A percentile compares a stretch with the other conserved stretches of the same genome.
Evolutionary conservation across 73 alveolate genomes (phyloP).

Genomic region (Urostyla sp.): DNA sequence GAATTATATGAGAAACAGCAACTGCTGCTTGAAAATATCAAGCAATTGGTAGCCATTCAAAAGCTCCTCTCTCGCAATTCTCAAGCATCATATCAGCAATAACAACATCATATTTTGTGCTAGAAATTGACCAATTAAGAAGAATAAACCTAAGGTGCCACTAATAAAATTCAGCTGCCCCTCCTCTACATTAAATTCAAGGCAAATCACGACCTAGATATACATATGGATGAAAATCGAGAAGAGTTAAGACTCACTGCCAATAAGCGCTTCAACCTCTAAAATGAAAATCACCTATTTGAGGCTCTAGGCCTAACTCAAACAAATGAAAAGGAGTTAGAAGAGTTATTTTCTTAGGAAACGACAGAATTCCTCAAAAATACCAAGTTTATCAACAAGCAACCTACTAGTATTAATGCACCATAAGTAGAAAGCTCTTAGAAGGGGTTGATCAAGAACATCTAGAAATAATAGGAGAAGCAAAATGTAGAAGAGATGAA

Average conservation of each 20-base stretch:
- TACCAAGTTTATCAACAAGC: background rate
- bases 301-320: slow-evolving; percentile 14
- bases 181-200: background rate
- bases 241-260: background rate
- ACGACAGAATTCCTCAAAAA: slow-evolving; percentile 1
- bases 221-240: background rate
- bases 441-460: no score
- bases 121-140: background rate
- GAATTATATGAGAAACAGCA: background rate
- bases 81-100: background rate
- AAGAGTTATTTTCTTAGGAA: background rate
- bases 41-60: background rate
- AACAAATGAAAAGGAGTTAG: background rate
- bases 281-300: slow-evolving; percentile 32
- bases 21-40: slow-evolving; percentile 6
- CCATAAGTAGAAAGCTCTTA: no score
- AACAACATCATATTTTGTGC: background rate
- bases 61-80: background rate
- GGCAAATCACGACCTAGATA: background rate
- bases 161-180: slow-evolving; percentile 10
- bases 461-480: no score
- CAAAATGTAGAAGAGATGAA: no score
- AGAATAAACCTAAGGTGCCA: background rate
- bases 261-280: background rate
- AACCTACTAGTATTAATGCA: no score